These are phyloP conservation scores for Wallacemonas sp. DNA, from an alignment of 208 protist species.

Conservation along the genomic window DNA sequence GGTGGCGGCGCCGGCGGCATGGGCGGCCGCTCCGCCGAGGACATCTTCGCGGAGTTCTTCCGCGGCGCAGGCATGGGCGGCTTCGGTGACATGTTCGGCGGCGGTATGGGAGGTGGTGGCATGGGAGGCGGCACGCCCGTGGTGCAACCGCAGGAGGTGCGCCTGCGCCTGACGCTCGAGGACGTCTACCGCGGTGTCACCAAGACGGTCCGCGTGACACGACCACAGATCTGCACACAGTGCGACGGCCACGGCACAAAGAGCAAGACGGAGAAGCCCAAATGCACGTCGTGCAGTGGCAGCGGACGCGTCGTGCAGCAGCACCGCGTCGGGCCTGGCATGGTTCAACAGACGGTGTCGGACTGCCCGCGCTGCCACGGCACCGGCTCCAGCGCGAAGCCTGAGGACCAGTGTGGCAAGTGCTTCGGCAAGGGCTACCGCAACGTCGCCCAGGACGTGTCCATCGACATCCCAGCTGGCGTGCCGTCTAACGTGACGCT, in stretches of 20 bases:
- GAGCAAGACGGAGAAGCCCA: conserved; percentile 85
- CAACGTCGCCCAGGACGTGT: conserved; percentile 92
- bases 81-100: conserved; percentile 81
- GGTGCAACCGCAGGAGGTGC: conserved; percentile 80
- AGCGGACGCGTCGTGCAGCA: conserved; percentile 91
- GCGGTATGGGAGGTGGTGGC: conserved; percentile 29
- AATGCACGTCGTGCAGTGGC: conserved; percentile 93
- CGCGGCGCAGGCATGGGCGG: conserved; percentile 71
- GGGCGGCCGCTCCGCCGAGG: conserved; percentile 74
- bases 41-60: conserved; percentile 94
- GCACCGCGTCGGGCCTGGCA: conserved; percentile 95
- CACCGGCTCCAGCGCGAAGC: conserved; percentile 86
- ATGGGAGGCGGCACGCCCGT: conserved; percentile 40
- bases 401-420: conserved; percentile 94
- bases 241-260: conserved; percentile 90
- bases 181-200: conserved; percentile 83
- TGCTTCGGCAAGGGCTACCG: conserved; percentile 95
- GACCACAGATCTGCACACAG: conserved; percentile 82
- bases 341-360: conserved; percentile 95
- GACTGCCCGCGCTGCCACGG: conserved; percentile 94
- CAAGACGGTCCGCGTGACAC: conserved; percentile 79
- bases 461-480: conserved; percentile 95
- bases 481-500: conserved; percentile 96
- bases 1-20: conserved; percentile 58
- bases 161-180: conserved; percentile 76